A percentile compares a stretch with the other conserved stretches of the same genome.
phyloP scores from a whole-genome alignment of 345 rosid genomes.

The Euphorbia pulcherrima region DNA sequence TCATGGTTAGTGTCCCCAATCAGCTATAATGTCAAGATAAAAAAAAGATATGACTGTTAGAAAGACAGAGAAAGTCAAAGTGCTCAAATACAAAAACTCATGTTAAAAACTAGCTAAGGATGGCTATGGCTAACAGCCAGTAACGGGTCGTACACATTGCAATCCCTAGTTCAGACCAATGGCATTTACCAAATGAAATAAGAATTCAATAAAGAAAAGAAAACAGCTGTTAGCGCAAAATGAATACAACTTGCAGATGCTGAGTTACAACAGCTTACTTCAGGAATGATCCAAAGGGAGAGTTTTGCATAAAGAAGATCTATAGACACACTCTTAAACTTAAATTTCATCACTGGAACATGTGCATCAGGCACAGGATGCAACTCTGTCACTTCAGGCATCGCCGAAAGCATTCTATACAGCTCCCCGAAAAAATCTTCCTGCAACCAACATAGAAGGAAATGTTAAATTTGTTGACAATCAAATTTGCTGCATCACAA shows the following conservation, averaged over 20 bases:
- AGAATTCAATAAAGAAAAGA: neutral
- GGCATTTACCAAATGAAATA: neutral
- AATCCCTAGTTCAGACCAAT: neutral
- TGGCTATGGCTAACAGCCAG: neutral
- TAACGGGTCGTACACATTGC: neutral
- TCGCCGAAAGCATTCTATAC: slow-evolving; percentile 68
- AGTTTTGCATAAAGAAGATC: slow-evolving; percentile 93
- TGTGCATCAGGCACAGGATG: slow-evolving; percentile 99
- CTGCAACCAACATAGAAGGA: slow-evolving; percentile 39
- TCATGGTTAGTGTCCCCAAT: too few species aligned
- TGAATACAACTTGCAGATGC: neutral
- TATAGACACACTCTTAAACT: slow-evolving; percentile 83
- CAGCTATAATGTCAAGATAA: too few species aligned
- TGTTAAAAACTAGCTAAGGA: neutral
- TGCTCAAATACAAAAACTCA: neutral
- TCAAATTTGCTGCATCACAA: slow-evolving; percentile 15
- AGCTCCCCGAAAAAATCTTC: slow-evolving; percentile 94
- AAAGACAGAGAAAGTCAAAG: neutral
- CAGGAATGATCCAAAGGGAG: slow-evolving; percentile 91
- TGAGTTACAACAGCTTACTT: slow-evolving; percentile 51
- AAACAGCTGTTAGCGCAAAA: neutral
- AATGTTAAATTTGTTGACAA: slow-evolving; percentile 22
- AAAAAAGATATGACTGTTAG: neutral
- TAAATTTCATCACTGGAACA: slow-evolving; percentile 89
- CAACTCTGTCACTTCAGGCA: slow-evolving; percentile 92